phyloP scores from a whole-genome alignment of 2,329 filamentous ascomycete species.

The Venturia aucupariae region DNA sequence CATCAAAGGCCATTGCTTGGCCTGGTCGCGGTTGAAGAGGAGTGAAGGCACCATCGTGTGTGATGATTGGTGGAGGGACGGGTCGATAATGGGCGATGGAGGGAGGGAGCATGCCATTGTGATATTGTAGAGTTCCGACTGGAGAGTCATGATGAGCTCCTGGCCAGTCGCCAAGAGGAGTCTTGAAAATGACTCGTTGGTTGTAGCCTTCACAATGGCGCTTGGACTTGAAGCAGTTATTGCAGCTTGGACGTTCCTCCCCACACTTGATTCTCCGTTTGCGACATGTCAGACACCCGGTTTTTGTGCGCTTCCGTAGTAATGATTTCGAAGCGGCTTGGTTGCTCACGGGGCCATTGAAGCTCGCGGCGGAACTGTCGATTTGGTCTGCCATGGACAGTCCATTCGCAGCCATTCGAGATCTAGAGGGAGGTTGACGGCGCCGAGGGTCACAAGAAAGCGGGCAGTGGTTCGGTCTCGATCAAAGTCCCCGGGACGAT shows the following conservation, averaged over 20 bases:
- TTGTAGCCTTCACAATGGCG: conserved; percentile 77
- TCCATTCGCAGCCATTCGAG: too few species aligned
- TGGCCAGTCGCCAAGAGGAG: conserved; percentile 49
- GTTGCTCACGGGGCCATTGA: neutral
- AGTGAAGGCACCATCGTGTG: conserved; percentile 8
- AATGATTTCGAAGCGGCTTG: conserved; percentile 19
- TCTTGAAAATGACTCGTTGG: conserved; percentile 71
- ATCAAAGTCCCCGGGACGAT: neutral
- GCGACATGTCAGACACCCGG: conserved; percentile 86
- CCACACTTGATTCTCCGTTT: conserved; percentile 96
- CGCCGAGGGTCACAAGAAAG: neutral
- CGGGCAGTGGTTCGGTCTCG: neutral
- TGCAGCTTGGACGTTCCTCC: conserved; percentile 73
- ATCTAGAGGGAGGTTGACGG: neutral
- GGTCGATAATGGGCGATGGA: conserved; percentile 1
- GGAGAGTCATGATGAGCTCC: neutral
- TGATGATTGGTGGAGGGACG: conserved; percentile 9
- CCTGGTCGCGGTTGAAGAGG: neutral
- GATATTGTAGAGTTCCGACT: conserved; percentile 13
- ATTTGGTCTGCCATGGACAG: neutral
- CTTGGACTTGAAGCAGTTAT: conserved; percentile 81
- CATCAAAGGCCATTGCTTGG: neutral
- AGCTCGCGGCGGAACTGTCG: neutral
- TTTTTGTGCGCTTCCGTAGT: conserved; percentile 62
- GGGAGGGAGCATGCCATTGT: conserved; percentile 13